Conservation (phyloP, 768 basidiomycete genomes). For the Pisolithus microcarpus region DNA sequence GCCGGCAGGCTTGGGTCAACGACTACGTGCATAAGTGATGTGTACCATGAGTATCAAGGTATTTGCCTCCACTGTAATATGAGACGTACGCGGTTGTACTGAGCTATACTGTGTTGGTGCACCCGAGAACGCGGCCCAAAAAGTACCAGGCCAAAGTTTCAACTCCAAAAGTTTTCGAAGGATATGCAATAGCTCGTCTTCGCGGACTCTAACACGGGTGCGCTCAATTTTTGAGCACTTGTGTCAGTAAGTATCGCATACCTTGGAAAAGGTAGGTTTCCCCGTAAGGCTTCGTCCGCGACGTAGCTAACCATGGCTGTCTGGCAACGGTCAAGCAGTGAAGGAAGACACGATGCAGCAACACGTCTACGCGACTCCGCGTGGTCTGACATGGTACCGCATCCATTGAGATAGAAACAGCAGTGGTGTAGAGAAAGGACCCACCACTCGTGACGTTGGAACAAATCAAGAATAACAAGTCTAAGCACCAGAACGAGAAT, state of each 20-base stretch:
- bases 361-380: constrained; percentile 56
- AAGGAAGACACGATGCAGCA: constrained; percentile 64
- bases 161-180: constrained; percentile 69
- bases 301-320: constrained; percentile 63
- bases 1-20: constrained; percentile 42
- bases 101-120: constrained; percentile 48
- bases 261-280: constrained; percentile 84
- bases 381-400: constrained; percentile 40
- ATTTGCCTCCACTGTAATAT: neutral
- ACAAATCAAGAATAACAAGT: constrained; percentile 76
- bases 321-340: constrained; percentile 71
- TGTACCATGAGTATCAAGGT: neutral
- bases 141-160: constrained; percentile 64
- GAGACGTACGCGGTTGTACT: constrained; percentile 50
- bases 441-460: constrained; percentile 57
- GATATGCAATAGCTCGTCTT: constrained; percentile 86
- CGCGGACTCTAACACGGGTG: constrained; percentile 50
- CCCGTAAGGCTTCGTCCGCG: constrained; percentile 81
- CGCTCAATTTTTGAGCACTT: neutral
- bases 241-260: constrained; percentile 17
- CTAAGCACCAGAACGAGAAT: constrained; percentile 91
- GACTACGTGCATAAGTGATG: constrained; percentile 11
- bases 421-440: constrained; percentile 1
- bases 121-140: constrained; percentile 73
- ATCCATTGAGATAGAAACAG: neutral